Evolutionary conservation across 2,329 filamentous ascomycete genomes (phyloP).

Genomic region (Colletotrichum shisoi): DNA sequence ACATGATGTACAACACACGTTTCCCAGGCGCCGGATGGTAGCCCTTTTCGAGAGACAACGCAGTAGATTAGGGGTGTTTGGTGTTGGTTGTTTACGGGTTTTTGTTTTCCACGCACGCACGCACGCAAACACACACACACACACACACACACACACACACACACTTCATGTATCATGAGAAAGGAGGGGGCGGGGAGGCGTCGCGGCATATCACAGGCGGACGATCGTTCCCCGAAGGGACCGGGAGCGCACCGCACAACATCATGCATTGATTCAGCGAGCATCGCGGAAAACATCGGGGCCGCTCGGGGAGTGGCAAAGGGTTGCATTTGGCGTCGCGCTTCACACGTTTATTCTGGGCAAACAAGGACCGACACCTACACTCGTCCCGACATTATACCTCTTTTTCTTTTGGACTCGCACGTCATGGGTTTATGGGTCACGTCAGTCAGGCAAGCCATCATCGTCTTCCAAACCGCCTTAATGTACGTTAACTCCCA

Average conservation of each 20-base stretch:
- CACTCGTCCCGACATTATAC: slow-evolving; percentile 41
- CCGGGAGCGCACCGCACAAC: slow-evolving; percentile 31
- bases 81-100: slow-evolving; percentile 32
- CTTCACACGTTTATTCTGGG: slow-evolving; percentile 38
- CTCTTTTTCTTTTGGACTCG: slow-evolving; percentile 39
- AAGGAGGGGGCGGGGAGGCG: slow-evolving; percentile 32
- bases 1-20: slow-evolving; percentile 75
- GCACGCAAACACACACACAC: slow-evolving; percentile 24
- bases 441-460: slow-evolving; percentile 67
- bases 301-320: slow-evolving; percentile 46
- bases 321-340: slow-evolving; percentile 40
- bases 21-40: slow-evolving; percentile 42
- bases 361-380: slow-evolving; percentile 38
- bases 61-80: slow-evolving; percentile 28
- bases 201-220: slow-evolving; percentile 33
- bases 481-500: slow-evolving; percentile 72
- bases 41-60: slow-evolving; percentile 12
- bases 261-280: slow-evolving; percentile 51
- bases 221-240: slow-evolving; percentile 27
- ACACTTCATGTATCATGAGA: slow-evolving; percentile 41
- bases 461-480: slow-evolving; percentile 71
- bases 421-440: slow-evolving; percentile 51
- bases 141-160: slow-evolving; percentile 29
- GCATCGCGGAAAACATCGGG: slow-evolving; percentile 49
- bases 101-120: slow-evolving; percentile 25